A percentile compares a stretch with the other conserved stretches of the same genome.
Evolutionary conservation across 148 eudicot species (phyloP).

Genomic region (Mesembryanthemum crystallinum): DNA sequence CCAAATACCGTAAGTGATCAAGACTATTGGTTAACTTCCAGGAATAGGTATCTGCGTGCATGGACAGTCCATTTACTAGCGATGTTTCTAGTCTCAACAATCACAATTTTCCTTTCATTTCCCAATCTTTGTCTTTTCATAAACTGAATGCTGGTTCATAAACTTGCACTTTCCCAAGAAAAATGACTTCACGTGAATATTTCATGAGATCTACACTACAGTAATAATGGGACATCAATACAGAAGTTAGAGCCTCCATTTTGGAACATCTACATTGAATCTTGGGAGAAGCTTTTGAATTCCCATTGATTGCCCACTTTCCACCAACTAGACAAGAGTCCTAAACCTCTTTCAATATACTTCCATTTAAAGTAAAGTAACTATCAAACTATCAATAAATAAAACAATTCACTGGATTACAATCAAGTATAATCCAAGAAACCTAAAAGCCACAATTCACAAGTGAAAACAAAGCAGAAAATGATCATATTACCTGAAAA

Average conservation of each 20-base stretch:
- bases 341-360: not conserved
- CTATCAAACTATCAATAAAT: too few species aligned
- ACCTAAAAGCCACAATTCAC: too few species aligned
- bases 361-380: not conserved
- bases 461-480: not conserved
- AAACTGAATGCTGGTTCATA: too few species aligned
- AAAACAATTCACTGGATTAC: too few species aligned
- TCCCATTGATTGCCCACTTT: not conserved
- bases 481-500: conserved; percentile 68
- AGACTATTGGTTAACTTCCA: too few species aligned
- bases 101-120: not conserved
- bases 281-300: not conserved
- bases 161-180: too few species aligned
- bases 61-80: too few species aligned
- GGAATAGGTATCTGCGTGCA: too few species aligned
- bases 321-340: not conserved
- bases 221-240: not conserved
- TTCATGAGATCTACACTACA: not conserved
- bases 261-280: not conserved
- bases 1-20: not conserved
- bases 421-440: too few species aligned
- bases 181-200: not conserved
- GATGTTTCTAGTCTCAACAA: too few species aligned
- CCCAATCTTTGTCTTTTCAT: not conserved
- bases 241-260: not conserved